A percentile compares a stretch with the other conserved stretches of the same genome.
Conservation (phyloP, 306 rosid species). For the Trifolium dubium region DNA sequence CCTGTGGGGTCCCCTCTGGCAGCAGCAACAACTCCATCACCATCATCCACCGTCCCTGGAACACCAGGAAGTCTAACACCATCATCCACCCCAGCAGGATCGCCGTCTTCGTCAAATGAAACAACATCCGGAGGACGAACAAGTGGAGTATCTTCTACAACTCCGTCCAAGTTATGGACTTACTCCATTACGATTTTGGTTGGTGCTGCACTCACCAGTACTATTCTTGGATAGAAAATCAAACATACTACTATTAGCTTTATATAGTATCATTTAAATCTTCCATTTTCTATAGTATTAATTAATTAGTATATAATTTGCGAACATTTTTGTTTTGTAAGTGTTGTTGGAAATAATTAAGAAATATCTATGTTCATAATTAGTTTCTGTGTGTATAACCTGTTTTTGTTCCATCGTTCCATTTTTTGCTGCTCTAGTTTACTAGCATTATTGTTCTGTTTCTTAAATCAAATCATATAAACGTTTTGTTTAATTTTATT, state of each 20-base stretch:
- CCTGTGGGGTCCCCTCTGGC: conserved; percentile 21
- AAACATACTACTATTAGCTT: background rate
- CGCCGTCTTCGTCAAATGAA: conserved; percentile 34
- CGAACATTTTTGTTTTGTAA: conserved; percentile 15
- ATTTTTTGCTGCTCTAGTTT: background rate
- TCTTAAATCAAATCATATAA: background rate
- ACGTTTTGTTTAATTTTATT: no score
- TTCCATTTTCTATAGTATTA: background rate
- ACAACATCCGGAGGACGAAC: conserved; percentile 16
- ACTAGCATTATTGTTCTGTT: background rate
- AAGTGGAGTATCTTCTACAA: conserved; percentile 1
- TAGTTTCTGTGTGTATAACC: background rate
- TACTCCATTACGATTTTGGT: conserved; percentile 45
- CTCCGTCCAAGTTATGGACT: conserved; percentile 39
- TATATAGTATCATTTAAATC: background rate
- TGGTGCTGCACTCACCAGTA: conserved; percentile 38
- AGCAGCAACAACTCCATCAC: conserved; percentile 13
- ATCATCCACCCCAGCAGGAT: background rate
- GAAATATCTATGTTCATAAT: conserved; percentile 22
- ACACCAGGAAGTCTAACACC: background rate
- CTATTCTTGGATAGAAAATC: conserved; percentile 36
- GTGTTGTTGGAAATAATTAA: conserved; percentile 28
- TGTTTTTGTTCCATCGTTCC: background rate
- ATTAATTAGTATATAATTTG: background rate
- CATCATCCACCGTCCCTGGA: conserved; percentile 8